A percentile compares a stretch with the other conserved stretches of the same genome.
These are phyloP conservation scores for Ophiostoma pallidulum DNA, from an alignment of 2,329 filamentous ascomycete genomes.

Conservation along the genomic window DNA sequence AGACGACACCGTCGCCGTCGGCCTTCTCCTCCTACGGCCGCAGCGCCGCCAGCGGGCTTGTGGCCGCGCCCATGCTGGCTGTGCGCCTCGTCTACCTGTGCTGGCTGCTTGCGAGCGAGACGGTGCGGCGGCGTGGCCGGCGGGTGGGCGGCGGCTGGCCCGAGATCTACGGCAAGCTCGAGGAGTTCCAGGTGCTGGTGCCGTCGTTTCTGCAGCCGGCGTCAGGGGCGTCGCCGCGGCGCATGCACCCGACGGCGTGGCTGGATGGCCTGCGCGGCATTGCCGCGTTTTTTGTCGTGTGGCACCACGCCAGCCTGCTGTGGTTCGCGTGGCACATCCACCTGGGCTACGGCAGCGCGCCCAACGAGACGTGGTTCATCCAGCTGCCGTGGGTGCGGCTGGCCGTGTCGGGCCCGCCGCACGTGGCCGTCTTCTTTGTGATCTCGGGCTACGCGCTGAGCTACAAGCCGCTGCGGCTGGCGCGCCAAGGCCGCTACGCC, in stretches of 20 bases:
- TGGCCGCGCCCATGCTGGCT: neutral
- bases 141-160: neutral
- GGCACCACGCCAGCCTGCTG: constrained; percentile 32
- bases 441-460: constrained; percentile 29
- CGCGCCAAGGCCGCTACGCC: constrained; percentile 12
- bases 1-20: neutral
- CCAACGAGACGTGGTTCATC: constrained; percentile 17
- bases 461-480: constrained; percentile 19
- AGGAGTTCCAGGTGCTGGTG: constrained; percentile 7
- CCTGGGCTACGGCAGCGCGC: constrained; percentile 19
- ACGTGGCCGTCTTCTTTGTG: constrained; percentile 37
- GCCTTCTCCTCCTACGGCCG: too few relatives aligned
- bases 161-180: constrained; percentile 1
- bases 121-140: neutral
- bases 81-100: neutral
- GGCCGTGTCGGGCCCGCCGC: constrained; percentile 26
- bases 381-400: constrained; percentile 31
- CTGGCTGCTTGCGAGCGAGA: constrained; percentile 2
- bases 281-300: constrained; percentile 46
- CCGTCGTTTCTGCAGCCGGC: constrained; percentile 12
- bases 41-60: too few relatives aligned
- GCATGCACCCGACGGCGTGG: constrained; percentile 22
- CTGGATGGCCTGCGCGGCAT: constrained; percentile 45
- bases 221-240: neutral
- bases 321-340: constrained; percentile 24